Conservation (phyloP, 2,329 filamentous ascomycete genomes). For the Oidium heveae region DNA sequence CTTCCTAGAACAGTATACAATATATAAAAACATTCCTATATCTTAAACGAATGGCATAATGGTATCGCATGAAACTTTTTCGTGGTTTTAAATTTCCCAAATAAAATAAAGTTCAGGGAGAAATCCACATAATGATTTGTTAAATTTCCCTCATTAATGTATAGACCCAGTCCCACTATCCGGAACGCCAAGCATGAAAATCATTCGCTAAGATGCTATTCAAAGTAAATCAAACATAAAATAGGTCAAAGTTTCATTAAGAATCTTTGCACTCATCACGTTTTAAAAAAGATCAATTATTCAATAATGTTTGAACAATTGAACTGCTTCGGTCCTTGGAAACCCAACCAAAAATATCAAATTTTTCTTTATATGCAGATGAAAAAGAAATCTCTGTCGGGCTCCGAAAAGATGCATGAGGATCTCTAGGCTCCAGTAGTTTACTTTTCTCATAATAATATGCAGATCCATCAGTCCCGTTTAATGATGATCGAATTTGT, state of each 20-base stretch:
- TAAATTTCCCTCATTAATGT: neutral
- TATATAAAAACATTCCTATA: too few relatives aligned
- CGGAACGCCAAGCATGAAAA: neutral
- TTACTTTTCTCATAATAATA: conserved; percentile 34
- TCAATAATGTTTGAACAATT: neutral
- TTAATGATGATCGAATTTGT: conserved; percentile 27
- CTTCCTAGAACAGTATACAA: too few relatives aligned
- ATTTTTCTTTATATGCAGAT: conserved; percentile 20
- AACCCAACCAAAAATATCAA: conserved; percentile 26
- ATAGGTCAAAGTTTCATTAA: too few relatives aligned
- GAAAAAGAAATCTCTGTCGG: conserved; percentile 9
- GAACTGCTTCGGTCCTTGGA: conserved; percentile 10
- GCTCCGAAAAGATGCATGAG: conserved; percentile 7
- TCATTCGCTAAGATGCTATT: conserved; percentile 15
- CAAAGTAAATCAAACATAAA: conserved; percentile 6
- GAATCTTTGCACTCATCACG: too few relatives aligned
- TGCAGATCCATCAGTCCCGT: conserved; percentile 36
- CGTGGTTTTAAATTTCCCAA: too few relatives aligned
- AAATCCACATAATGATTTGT: neutral
- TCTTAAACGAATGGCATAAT: too few relatives aligned
- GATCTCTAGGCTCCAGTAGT: conserved; percentile 33
- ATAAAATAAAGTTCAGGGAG: too few relatives aligned
- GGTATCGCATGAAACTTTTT: too few relatives aligned
- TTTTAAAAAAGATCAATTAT: too few relatives aligned
- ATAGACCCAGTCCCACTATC: neutral